These are phyloP conservation scores for Naumovozyma dairenensis DNA, from an alignment of 805 yeast genomes.

Conservation along the genomic window DNA sequence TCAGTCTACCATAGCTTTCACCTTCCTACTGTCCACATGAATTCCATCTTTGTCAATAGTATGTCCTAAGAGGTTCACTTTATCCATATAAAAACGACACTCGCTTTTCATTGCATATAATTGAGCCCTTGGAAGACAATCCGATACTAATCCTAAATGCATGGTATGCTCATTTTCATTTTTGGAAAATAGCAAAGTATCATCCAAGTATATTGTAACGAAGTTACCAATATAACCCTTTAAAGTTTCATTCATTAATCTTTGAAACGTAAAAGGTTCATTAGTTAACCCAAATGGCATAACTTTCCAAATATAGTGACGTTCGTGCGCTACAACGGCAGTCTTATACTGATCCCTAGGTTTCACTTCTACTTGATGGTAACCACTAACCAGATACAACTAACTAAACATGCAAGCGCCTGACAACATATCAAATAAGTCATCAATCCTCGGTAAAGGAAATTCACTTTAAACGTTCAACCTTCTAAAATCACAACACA, in stretches of 20 bases:
- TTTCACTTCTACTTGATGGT: conserved; percentile 9
- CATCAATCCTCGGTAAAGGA: conserved; percentile 3
- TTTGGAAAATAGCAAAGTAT: background rate
- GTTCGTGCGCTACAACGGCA: conserved; percentile 1
- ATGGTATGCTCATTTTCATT: background rate
- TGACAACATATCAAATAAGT: background rate
- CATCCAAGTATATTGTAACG: conserved; percentile 1
- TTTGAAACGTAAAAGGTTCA: conserved; percentile 2
- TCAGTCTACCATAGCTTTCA: background rate
- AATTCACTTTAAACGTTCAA: conserved; percentile 4
- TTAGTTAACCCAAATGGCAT: conserved; percentile 5
- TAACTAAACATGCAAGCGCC: conserved; percentile 3
- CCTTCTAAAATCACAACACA: conserved; percentile 4
- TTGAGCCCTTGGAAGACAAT: background rate
- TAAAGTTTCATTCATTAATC: background rate
- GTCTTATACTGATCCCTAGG: conserved; percentile 1
- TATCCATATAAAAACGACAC: background rate
- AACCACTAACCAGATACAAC: conserved; percentile 8
- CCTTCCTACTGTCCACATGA: background rate
- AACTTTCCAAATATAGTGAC: conserved; percentile 1
- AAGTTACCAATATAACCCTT: background rate
- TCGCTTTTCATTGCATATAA: background rate
- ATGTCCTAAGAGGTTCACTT: background rate
- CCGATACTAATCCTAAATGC: background rate
- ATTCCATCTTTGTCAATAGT: background rate